Evolutionary conservation across 345 rosid species (phyloP), one percentile per base, ranked within the genome.

Genomic region (Moricandia arvensis): DNA sequence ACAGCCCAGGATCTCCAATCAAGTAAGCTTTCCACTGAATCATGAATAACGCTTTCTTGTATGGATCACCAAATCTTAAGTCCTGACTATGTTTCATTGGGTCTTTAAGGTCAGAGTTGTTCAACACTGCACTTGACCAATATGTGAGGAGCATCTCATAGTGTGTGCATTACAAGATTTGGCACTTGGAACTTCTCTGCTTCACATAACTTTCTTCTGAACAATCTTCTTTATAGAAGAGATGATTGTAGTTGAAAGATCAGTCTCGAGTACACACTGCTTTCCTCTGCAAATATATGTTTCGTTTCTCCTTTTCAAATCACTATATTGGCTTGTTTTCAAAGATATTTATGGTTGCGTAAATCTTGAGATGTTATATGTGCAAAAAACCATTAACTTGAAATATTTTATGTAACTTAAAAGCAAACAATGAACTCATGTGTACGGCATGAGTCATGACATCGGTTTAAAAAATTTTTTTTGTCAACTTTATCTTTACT

Each of bases 121-220:
- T 89, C 82, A 80, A 85, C 66, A 87, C 96, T 33, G 70, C 87
- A 49, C 89, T 94, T 43, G 93, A 88, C 75, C 97, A 90, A 74
- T 88, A 90, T 27, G 90, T 89, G 31, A 87, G 96, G 82, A 89
- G 90, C 85, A 87, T 91, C 76, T 85, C 92, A 0, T 91, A 85
- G 80, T 34, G 34, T 76, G 63, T 59, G 76, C 69, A 65, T 33
- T 47, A 63, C 29, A 57, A 54, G 31, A 12, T 66, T 72, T 68
- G 74, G 54, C 60, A 11, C 51, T 27, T 69, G 71, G 58, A 55
- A 55, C 66, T 54, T 62, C n/a, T 62, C 24, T 65, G 17, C 55
- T 66, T 64, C 66, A 58, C 12, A 47, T 4, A 68, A 21, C 17
- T 15, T 57, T 64, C 55, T 16, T 62, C 5, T 53, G 13, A 68